Percentiles rank a stretch among this genome's conserved stretches.
Conservation (phyloP, 805 yeast species). For the Naumovozyma baii region DNA sequence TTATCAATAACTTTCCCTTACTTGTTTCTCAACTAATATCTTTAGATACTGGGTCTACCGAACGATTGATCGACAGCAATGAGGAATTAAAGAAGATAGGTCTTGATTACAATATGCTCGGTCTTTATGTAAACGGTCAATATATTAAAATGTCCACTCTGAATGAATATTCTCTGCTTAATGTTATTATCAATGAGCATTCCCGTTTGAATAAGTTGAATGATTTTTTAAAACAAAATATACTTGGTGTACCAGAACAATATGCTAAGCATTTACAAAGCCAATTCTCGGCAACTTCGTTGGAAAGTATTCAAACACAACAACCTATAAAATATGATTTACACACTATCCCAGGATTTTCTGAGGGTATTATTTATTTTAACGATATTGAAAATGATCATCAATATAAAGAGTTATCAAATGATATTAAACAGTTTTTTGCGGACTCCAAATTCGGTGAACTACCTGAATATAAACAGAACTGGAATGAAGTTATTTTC, state of each 20-base stretch:
- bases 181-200: conserved; percentile 17
- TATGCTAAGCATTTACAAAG: conserved; percentile 14
- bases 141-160: conserved; percentile 18
- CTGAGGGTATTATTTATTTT: conserved; percentile 49
- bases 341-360: conserved; percentile 24
- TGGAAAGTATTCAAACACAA: conserved; percentile 14
- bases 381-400: conserved; percentile 66
- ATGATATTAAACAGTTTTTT: conserved; percentile 40
- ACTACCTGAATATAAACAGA: conserved; percentile 61
- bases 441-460: conserved; percentile 44
- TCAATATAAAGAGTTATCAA: conserved; percentile 39
- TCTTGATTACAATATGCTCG: conserved; percentile 25
- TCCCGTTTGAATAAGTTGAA: conserved; percentile 6
- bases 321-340: conserved; percentile 29
- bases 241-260: conserved; percentile 14
- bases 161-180: conserved; percentile 15
- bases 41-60: conserved; percentile 2
- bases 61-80: conserved; percentile 9
- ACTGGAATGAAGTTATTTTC: conserved; percentile 66
- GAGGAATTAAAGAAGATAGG: conserved; percentile 15
- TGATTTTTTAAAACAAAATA: conserved; percentile 11
- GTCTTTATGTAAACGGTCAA: conserved; percentile 28
- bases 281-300: conserved; percentile 17
- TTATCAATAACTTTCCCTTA: conserved; percentile 35
- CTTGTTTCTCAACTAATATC: conserved; percentile 13